Conservation (phyloP, 169 alveolate species). For the Cryptosporidium tyzzeri region DNA sequence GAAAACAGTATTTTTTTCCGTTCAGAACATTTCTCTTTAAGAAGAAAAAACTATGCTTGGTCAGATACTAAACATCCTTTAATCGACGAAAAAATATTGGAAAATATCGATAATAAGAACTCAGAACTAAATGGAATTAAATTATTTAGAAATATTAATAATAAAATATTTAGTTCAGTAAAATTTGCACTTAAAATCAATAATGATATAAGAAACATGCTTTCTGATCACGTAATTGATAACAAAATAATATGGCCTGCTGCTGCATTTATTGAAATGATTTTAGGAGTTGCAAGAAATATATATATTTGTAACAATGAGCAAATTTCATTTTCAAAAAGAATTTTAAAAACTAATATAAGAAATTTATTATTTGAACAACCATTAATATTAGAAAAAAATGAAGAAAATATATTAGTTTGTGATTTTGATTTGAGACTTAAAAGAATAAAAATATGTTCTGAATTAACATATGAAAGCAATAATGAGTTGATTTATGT, state of each 20-base stretch:
- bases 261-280: constrained; percentile 60
- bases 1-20: background rate
- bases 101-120: background rate
- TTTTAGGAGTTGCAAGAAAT: constrained; percentile 48
- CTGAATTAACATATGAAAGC: background rate
- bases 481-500: constrained; percentile 8
- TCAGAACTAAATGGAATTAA: background rate
- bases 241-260: constrained; percentile 61
- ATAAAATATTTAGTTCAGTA: constrained; percentile 1
- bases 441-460: constrained; percentile 16
- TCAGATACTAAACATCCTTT: constrained; percentile 69
- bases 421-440: constrained; percentile 2
- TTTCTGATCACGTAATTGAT: constrained; percentile 61
- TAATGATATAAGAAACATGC: constrained; percentile 6
- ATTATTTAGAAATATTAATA: constrained; percentile 11
- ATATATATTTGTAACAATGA: constrained; percentile 47
- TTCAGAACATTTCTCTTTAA: constrained; percentile 2
- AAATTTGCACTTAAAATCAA: constrained; percentile 23
- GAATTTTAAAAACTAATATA: constrained; percentile 10
- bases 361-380: constrained; percentile 57
- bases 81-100: constrained; percentile 30
- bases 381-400: constrained; percentile 39
- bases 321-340: constrained; percentile 37
- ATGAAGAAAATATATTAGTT: background rate
- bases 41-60: constrained; percentile 39